Evolutionary conservation across 352 stramenopile genomes (phyloP).

Genomic region (Phytophthora agathidicida): DNA sequence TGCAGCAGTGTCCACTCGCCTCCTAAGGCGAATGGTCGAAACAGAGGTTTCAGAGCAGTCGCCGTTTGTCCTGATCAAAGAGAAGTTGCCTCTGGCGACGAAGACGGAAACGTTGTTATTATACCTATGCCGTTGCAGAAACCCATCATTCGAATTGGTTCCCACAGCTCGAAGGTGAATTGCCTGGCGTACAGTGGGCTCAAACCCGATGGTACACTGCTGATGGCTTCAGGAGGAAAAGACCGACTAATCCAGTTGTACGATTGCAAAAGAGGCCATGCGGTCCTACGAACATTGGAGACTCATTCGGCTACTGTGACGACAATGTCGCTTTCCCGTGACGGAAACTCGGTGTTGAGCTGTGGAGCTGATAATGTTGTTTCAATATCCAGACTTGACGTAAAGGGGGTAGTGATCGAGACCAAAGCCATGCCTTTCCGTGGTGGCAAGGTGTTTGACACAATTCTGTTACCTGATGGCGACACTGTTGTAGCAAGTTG

Average conservation of each 20-base stretch:
- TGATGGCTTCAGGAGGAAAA: slow-evolving; percentile 78
- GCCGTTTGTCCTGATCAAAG: slow-evolving; percentile 61
- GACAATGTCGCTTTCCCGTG: slow-evolving; percentile 66
- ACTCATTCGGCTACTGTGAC: slow-evolving; percentile 80
- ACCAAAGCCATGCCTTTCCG: slow-evolving; percentile 59
- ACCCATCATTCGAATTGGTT: slow-evolving; percentile 42
- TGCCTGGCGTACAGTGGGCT: slow-evolving; percentile 58
- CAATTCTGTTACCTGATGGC: slow-evolving; percentile 73
- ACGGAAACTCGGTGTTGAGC: slow-evolving; percentile 72
- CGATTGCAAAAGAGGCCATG: slow-evolving; percentile 49
- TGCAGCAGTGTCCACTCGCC: slow-evolving; percentile 54
- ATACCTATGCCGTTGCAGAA: slow-evolving; percentile 47
- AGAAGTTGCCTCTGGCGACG: slow-evolving; percentile 75
- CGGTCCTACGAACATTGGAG: slow-evolving; percentile 64
- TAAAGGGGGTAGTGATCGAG: slow-evolving; percentile 41
- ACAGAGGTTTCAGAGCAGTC: slow-evolving; percentile 53
- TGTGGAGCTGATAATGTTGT: slow-evolving; percentile 76
- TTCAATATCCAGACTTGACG: slow-evolving; percentile 56
- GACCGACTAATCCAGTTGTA: slow-evolving; percentile 88
- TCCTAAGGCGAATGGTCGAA: slow-evolving; percentile 30
- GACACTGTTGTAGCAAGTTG: slow-evolving; percentile 71
- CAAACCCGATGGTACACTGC: slow-evolving; percentile 9
- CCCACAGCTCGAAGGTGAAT: slow-evolving; percentile 80
- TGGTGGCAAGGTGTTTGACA: slow-evolving; percentile 80
- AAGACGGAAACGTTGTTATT: slow-evolving; percentile 69